A percentile compares a stretch with the other conserved stretches of the same genome.
Evolutionary conservation across 768 basidiomycete genomes (phyloP).

Genomic region (Mycena vulgaris): DNA sequence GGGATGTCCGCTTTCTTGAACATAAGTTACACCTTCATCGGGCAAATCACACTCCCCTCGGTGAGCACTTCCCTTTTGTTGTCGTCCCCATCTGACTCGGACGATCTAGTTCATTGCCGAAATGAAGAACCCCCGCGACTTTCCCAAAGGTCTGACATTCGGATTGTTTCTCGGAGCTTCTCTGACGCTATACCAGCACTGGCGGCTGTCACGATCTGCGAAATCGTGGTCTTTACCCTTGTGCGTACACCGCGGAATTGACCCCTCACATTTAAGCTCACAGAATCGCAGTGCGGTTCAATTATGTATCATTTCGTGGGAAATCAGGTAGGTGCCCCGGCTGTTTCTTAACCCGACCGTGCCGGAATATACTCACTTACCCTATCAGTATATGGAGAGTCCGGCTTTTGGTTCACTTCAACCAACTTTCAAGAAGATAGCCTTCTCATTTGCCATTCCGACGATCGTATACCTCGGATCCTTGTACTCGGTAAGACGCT

Average conservation of each 20-base stretch:
- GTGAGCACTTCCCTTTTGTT: constrained; percentile 7
- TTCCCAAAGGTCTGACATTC: constrained; percentile 53
- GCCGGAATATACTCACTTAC: too few species aligned
- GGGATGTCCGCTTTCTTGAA: constrained; percentile 64
- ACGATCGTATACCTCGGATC: constrained; percentile 61
- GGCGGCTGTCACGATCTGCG: constrained; percentile 60
- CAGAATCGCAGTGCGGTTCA: too few species aligned
- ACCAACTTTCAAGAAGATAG: constrained; percentile 56
- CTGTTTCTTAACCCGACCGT: too few species aligned
- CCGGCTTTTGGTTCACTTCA: constrained; percentile 60
- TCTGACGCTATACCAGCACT: constrained; percentile 44
- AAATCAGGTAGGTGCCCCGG: too few species aligned
- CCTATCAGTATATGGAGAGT: constrained; percentile 61
- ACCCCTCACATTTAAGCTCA: too few species aligned
- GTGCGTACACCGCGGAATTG: too few species aligned
- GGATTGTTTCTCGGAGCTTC: not conserved
- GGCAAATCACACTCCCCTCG: constrained; percentile 58
- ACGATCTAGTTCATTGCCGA: constrained; percentile 57
- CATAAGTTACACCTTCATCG: constrained; percentile 61
- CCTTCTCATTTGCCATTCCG: constrained; percentile 62
- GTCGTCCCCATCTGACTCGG: not conserved
- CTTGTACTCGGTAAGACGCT: constrained; percentile 55
- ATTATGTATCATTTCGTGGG: constrained; percentile 58
- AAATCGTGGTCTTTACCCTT: constrained; percentile 57
- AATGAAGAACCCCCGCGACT: constrained; percentile 63